Conservation (phyloP, 805 yeast species). For the Ogataea siamensis region DNA sequence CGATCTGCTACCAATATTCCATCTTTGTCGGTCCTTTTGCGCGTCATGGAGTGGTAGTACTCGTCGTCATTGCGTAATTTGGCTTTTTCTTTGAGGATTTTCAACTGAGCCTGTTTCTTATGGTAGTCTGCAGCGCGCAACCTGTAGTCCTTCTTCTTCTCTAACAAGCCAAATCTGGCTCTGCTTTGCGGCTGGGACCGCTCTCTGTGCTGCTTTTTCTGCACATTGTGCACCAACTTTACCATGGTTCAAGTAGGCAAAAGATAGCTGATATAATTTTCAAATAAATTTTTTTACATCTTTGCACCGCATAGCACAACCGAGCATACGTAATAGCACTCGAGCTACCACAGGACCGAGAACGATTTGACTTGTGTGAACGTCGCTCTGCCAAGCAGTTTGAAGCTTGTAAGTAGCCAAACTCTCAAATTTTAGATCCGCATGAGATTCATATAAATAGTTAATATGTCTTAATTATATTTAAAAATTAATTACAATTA, state of each 20-base stretch:
- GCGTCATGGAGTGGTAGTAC: slow-evolving; percentile 91
- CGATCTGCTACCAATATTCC: slow-evolving; percentile 72
- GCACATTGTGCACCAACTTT: slow-evolving; percentile 81
- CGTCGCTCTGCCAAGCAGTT: no score
- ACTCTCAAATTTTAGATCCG: no score
- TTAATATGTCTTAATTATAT: no score
- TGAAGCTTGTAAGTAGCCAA: no score
- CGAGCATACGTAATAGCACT: neutral
- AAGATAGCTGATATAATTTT: slow-evolving; percentile 1
- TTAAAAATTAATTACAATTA: neutral
- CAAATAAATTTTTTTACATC: slow-evolving; percentile 8
- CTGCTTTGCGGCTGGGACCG: slow-evolving; percentile 83
- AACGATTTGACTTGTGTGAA: no score
- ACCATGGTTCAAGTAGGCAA: slow-evolving; percentile 58
- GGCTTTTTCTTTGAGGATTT: slow-evolving; percentile 71
- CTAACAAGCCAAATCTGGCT: slow-evolving; percentile 76
- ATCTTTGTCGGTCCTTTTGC: slow-evolving; percentile 58
- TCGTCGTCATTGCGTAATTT: slow-evolving; percentile 86
- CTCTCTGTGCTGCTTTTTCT: slow-evolving; percentile 95
- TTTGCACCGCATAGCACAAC: slow-evolving; percentile 9
- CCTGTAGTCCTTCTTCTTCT: slow-evolving; percentile 84
- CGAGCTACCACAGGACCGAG: no score
- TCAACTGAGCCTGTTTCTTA: slow-evolving; percentile 60
- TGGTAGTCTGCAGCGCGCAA: slow-evolving; percentile 57
- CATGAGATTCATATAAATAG: no score